A percentile compares a stretch with the other conserved stretches of the same genome.
Evolutionary conservation across 345 rosid genomes (phyloP).

Genomic region (Arabis alpina): DNA sequence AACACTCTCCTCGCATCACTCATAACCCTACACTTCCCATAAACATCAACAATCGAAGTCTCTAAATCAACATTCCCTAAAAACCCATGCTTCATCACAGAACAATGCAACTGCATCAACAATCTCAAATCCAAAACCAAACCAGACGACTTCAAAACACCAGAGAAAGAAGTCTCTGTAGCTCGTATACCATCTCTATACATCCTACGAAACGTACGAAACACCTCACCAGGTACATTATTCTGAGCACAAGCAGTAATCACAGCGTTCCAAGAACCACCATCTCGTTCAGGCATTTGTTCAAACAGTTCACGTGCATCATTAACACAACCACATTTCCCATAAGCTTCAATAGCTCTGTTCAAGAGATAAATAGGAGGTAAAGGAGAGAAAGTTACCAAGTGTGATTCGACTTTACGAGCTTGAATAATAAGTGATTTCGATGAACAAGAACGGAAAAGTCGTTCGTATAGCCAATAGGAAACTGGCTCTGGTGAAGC

Average conservation of each 20-base stretch:
- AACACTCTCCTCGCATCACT: constrained; percentile 69
- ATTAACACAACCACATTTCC: constrained; percentile 53
- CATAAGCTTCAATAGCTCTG: constrained; percentile 76
- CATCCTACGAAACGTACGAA: constrained; percentile 62
- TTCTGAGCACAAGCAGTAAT: constrained; percentile 58
- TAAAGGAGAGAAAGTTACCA: constrained; percentile 50
- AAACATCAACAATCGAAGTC: constrained; percentile 80
- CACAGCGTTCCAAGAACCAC: constrained; percentile 93
- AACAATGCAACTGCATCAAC: constrained; percentile 67
- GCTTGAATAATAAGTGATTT: constrained; percentile 59
- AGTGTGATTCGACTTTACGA: constrained; percentile 75
- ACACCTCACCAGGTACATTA: constrained; percentile 43
- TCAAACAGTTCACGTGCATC: constrained; percentile 79
- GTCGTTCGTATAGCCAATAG: constrained; percentile 61
- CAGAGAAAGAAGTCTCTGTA: constrained; percentile 64
- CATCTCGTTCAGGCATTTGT: constrained; percentile 86
- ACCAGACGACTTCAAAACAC: constrained; percentile 62
- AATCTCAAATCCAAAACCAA: constrained; percentile 48
- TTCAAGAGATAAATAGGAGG: constrained; percentile 69
- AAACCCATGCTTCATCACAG: constrained; percentile 58
- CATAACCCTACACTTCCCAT: constrained; percentile 75
- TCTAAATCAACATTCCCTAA: constrained; percentile 64
- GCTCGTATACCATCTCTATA: constrained; percentile 50
- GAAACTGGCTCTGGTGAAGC: constrained; percentile 57
- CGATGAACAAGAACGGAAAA: constrained; percentile 61